Evolutionary conservation across 2,329 filamentous ascomycete species (phyloP), one percentile per base, ranked within the genome.

Genomic region (Fonsecaea monophora): DNA sequence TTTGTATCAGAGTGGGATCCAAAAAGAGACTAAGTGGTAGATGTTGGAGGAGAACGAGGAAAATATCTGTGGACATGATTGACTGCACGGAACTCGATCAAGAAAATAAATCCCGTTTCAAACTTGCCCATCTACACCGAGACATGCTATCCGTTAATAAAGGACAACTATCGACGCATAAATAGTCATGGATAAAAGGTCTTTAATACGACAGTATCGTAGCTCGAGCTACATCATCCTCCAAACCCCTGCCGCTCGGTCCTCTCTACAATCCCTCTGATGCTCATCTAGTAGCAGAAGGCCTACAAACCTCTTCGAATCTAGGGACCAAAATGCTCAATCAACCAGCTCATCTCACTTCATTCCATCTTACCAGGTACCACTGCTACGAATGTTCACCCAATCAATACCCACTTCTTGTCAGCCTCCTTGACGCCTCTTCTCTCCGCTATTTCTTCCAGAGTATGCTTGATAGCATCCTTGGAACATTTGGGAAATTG

Each of bases 401-500:
- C 50, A 10, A 67, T 35, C 68, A 85, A 78, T 59, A 83, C 83
- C 88, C 89, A 91, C 72, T 83, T 84, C 81, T 90, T 90, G 70
- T 89, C 89, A 70, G 78, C 85, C 78, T 82, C 85, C 70, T 84
- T 90, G 73, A 83, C 83, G 68, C 84, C 88, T 62, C 87, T 83
- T 48, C 89, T 84, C 53, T 85, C 83, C 9, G 92, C 92, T 60
- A 91, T 81, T 9, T 79, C 79, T 67, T 87, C 87, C 21, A 95
- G 79, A 0, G 91, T 94, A 61, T 87, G 85, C 74, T 88, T 90
- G 72, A 96, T 87, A 30, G 88, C 86, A 21, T 87, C 86, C 73
- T 89, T 92, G 1, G 89, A 86, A 54, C 89, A 84, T 68, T 89
- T 89, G 0, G 89, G 87, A 71, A 94, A 92, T 81, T 87, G 84